Percentiles rank a stretch among this genome's conserved stretches.
Conservation (phyloP, 768 basidiomycete genomes). For the Cyclocybe cylindracea region DNA sequence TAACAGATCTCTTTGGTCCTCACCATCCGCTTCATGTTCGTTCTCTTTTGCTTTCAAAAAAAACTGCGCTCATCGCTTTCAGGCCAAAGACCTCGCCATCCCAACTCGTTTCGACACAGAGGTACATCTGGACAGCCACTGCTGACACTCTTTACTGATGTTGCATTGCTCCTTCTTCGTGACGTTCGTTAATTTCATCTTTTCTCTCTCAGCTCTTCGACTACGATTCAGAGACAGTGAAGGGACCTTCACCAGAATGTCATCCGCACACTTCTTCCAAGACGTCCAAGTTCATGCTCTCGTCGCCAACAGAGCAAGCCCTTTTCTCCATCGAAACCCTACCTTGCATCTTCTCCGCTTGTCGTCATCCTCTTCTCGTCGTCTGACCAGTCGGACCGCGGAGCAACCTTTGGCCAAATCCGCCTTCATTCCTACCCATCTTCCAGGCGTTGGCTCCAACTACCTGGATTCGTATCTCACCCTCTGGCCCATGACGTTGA, state of each 20-base stretch:
- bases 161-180: neutral
- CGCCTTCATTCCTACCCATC: constrained; percentile 47
- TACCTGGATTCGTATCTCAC: constrained; percentile 56
- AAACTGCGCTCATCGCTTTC: constrained; percentile 5
- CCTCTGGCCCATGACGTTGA: constrained; percentile 50
- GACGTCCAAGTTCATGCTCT: constrained; percentile 19
- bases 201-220: constrained; percentile 45
- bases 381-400: constrained; percentile 21
- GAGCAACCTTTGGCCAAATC: constrained; percentile 20
- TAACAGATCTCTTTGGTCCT: constrained; percentile 59
- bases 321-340: constrained; percentile 16
- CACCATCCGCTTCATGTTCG: constrained; percentile 56
- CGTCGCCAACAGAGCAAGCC: constrained; percentile 14
- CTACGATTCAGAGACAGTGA: constrained; percentile 48
- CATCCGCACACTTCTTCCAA: constrained; percentile 37
- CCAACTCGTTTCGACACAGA: constrained; percentile 66
- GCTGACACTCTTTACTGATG: constrained; percentile 51
- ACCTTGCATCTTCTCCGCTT: constrained; percentile 14
- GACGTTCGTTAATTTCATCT: neutral
- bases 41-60: neutral
- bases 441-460: constrained; percentile 54
- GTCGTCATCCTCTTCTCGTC: constrained; percentile 15
- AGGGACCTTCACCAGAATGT: constrained; percentile 56
- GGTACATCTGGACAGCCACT: constrained; percentile 60
- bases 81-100: constrained; percentile 60